Evolutionary conservation across 1,284 basidiomycete genomes (phyloP).

Genomic region (Austroboletus niveus): DNA sequence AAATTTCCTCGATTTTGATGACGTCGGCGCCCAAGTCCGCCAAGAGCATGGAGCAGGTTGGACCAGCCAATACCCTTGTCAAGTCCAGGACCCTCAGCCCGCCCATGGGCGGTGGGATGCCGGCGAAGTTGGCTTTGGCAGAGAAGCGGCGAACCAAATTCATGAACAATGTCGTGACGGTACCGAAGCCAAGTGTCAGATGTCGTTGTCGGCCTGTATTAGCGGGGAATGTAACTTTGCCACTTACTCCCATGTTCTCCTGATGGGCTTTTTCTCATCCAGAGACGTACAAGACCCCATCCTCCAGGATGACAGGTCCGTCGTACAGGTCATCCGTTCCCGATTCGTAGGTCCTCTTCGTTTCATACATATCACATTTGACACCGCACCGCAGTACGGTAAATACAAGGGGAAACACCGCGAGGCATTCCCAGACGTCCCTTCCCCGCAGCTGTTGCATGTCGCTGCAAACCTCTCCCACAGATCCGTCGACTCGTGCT

Average conservation of each 20-base stretch:
- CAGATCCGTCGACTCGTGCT: constrained; percentile 15
- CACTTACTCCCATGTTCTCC: constrained; percentile 24
- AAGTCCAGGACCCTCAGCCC: constrained; percentile 84
- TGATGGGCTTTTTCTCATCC: constrained; percentile 60
- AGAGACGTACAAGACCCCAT: constrained; percentile 43
- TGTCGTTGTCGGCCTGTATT: constrained; percentile 15
- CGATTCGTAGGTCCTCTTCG: constrained; percentile 57
- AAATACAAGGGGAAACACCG: constrained; percentile 63
- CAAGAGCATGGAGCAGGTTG: constrained; percentile 86
- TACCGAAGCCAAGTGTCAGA: constrained; percentile 28
- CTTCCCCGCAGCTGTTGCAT: constrained; percentile 26
- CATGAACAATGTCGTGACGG: constrained; percentile 6
- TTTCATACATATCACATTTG: constrained; percentile 8
- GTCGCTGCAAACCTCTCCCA: constrained; percentile 16
- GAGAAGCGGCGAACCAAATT: constrained; percentile 13
- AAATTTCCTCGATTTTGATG: constrained; percentile 84
- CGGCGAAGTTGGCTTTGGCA: constrained; percentile 23
- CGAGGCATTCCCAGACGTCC: constrained; percentile 34
- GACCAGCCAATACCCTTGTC: constrained; percentile 87
- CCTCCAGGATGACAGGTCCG: constrained; percentile 42
- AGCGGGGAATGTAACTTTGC: constrained; percentile 10
- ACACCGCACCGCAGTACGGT: constrained; percentile 50
- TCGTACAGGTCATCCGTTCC: constrained; percentile 67
- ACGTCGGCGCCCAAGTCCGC: constrained; percentile 90
- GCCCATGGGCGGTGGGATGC: constrained; percentile 74